phyloP scores from a whole-genome alignment of 345 rosid genomes.

The Cardamine occulta region DNA sequence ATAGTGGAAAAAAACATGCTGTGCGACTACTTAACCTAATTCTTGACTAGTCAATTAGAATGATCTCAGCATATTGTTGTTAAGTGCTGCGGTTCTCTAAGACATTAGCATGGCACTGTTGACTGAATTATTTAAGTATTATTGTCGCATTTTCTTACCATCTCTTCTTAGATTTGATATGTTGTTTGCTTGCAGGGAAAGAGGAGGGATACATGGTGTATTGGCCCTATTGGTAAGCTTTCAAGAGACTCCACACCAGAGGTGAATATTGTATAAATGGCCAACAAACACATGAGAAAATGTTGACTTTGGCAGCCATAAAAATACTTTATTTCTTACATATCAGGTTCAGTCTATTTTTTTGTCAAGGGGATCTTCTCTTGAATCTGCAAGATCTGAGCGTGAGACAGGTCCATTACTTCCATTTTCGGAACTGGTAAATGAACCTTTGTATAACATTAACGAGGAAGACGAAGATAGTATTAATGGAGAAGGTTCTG shows the following conservation, averaged over 20 bases:
- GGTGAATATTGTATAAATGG: conserved; percentile 30
- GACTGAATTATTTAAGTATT: conserved; percentile 2
- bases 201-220: conserved; percentile 97
- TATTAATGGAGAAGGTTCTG: conserved; percentile 49
- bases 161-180: conserved; percentile 33
- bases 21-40: conserved; percentile 11
- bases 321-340: conserved; percentile 25
- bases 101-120: conserved; percentile 19
- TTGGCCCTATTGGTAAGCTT: conserved; percentile 51
- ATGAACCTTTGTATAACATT: conserved; percentile 45
- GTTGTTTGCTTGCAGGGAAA: conserved; percentile 56
- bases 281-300: conserved; percentile 10
- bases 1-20: neutral
- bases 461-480: conserved; percentile 50
- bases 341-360: conserved; percentile 53
- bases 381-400: conserved; percentile 49
- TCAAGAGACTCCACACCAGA: conserved; percentile 51
- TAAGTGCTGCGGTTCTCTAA: conserved; percentile 10
- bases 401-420: conserved; percentile 66
- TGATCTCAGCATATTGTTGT: conserved; percentile 12
- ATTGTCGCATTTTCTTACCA: conserved; percentile 5
- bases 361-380: conserved; percentile 56
- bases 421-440: conserved; percentile 69
- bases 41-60: conserved; percentile 20
- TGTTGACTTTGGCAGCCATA: conserved; percentile 26